phyloP scores from a whole-genome alignment of 2,329 filamentous ascomycete genomes.

The Ceratocystis cubensis region DNA sequence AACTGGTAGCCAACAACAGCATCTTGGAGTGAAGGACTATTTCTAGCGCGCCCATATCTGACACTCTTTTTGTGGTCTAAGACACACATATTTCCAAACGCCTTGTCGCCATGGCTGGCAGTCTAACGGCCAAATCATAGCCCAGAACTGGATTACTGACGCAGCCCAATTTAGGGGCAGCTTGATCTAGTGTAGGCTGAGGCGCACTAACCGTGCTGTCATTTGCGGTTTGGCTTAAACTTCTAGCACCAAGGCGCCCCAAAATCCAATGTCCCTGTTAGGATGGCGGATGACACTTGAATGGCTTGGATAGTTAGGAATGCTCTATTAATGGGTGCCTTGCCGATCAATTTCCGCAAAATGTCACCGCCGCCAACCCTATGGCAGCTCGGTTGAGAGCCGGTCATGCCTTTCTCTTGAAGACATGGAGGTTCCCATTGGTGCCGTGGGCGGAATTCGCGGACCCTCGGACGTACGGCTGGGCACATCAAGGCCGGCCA shows the following conservation, averaged over 20 bases:
- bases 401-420: constrained; percentile 40
- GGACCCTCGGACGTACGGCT: constrained; percentile 26
- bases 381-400: constrained; percentile 44
- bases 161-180: constrained; percentile 50
- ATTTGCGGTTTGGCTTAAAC: constrained; percentile 32
- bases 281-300: constrained; percentile 49
- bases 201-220: constrained; percentile 48
- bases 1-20: constrained; percentile 12
- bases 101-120: constrained; percentile 31
- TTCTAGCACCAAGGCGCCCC: constrained; percentile 25
- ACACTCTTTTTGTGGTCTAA: constrained; percentile 34
- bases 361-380: constrained; percentile 39
- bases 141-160: constrained; percentile 48
- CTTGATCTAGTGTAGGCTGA: constrained; percentile 52
- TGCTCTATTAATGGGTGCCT: constrained; percentile 49
- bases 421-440: constrained; percentile 32
- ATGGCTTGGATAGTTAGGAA: constrained; percentile 36
- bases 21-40: constrained; percentile 33
- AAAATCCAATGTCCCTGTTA: constrained; percentile 44
- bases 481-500: too few species aligned
- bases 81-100: constrained; percentile 33
- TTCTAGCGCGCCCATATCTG: constrained; percentile 32
- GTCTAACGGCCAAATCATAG: constrained; percentile 41
- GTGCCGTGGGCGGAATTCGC: constrained; percentile 44
- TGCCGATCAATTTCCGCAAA: constrained; percentile 49